phyloP scores from a whole-genome alignment of 2,329 filamentous ascomycete species.

The Trichoderma koningii region DNA sequence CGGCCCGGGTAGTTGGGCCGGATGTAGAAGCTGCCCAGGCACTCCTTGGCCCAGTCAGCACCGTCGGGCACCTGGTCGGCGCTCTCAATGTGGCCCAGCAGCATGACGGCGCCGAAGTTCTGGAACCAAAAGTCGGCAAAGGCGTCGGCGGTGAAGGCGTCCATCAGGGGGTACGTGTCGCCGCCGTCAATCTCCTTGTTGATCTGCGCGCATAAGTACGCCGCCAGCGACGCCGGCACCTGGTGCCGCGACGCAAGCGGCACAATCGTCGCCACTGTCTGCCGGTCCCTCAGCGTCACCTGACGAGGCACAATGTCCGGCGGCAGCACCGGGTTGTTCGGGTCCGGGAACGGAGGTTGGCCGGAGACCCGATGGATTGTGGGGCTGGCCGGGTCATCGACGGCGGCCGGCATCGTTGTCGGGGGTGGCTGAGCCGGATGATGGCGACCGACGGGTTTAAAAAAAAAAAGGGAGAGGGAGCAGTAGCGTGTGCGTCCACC shows the following conservation, averaged over 20 bases:
- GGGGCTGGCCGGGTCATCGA: slow-evolving; percentile 73
- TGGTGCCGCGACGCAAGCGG: slow-evolving; percentile 77
- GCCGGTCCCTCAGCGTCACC: slow-evolving; percentile 79
- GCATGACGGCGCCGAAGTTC: slow-evolving; percentile 85
- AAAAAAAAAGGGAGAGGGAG: background rate
- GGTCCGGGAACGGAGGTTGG: slow-evolving; percentile 63
- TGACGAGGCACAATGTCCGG: slow-evolving; percentile 69
- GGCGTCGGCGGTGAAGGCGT: slow-evolving; percentile 69
- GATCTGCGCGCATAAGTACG: slow-evolving; percentile 79
- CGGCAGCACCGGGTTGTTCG: slow-evolving; percentile 64
- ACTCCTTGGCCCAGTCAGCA: slow-evolving; percentile 77
- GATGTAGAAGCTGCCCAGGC: slow-evolving; percentile 89
- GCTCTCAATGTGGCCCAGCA: slow-evolving; percentile 72
- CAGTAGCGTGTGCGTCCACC: slow-evolving; percentile 7
- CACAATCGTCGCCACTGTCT: slow-evolving; percentile 80
- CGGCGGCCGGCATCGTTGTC: slow-evolving; percentile 69
- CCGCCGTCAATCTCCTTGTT: slow-evolving; percentile 90
- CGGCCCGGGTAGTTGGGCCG: slow-evolving; percentile 91
- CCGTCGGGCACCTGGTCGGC: slow-evolving; percentile 59
- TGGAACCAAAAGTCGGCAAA: slow-evolving; percentile 90
- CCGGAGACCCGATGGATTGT: slow-evolving; percentile 72
- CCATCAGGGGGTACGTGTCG: slow-evolving; percentile 88
- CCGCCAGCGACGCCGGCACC: slow-evolving; percentile 73
- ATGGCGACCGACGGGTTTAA: background rate
- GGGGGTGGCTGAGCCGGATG: slow-evolving; percentile 26